Evolutionary conservation across 2,329 filamentous ascomycete genomes (phyloP), one percentile per base, ranked within the genome.

Genomic region (Microcyclosporella mali): DNA sequence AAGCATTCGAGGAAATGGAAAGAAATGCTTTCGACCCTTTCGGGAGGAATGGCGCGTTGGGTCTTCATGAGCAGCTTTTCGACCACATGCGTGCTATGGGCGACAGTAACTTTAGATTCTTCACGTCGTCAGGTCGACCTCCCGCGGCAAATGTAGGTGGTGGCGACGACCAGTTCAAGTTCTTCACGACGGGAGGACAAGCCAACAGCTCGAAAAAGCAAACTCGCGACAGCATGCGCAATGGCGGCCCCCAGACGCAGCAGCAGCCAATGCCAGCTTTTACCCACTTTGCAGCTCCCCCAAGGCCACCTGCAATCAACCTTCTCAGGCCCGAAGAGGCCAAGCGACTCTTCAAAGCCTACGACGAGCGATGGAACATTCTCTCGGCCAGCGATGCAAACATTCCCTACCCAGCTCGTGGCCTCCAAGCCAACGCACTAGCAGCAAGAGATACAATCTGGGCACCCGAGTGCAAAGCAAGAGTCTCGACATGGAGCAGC

Each of bases 361-460:
- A 62, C 45, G 53, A 56, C 46, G 46, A 59, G 8, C 50, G 44
- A 19, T 62, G 59, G 59, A 55, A 45, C 32, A 21, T 40, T 7
- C 49, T 62, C 6, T 39, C 56, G 3, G 41, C 53, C 11, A 50
- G 41, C 4, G 50, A 55, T 34, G 46, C 56, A 2, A 51, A 54
- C 36, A 52, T 62, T 12, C 59, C 59, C 4, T 62, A 55, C 37
- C 59, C 59, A 17, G 48, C 52, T 11, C 54, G 57, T n/a, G 53
- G 51, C n/a, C 50, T 62, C 12, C 42, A 56, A 29, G 53, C 56
- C 8, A 28, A 42, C 16, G 49, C 51, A 7, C 50, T 62, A 9
- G 33, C 32, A 29, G 49, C 49, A n/a, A 47, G 52, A 14, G 50
- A 56, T 27, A 57, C 52, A 1, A 31, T 62, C 30, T 58, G 49